phyloP scores from a whole-genome alignment of 495 filamentous ascomycete species.

The Schizothecium vesticola region DNA sequence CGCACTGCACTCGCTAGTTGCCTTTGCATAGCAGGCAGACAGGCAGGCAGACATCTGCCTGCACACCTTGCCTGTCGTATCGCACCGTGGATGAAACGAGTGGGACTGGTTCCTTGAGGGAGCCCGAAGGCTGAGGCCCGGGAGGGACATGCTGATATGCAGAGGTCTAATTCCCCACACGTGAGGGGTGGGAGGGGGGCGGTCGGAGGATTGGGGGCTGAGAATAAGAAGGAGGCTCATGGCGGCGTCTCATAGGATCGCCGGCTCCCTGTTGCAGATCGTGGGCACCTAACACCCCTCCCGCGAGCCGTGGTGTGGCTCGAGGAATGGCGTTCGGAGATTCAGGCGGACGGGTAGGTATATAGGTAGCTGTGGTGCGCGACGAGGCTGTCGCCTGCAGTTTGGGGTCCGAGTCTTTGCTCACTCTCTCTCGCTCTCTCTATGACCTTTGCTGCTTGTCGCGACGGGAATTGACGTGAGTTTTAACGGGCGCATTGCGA shows the following conservation, averaged over 20 bases:
- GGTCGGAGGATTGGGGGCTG: neutral
- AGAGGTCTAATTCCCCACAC: neutral
- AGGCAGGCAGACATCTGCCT: neutral
- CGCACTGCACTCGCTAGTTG: too few species aligned
- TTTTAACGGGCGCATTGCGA: neutral
- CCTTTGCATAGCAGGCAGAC: too few species aligned
- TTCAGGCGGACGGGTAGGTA: neutral
- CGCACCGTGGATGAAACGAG: too few species aligned
- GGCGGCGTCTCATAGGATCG: neutral
- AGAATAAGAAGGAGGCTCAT: neutral
- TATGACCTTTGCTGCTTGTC: neutral
- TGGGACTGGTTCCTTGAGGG: too few species aligned
- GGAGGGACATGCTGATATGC: too few species aligned
- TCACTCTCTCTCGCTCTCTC: neutral
- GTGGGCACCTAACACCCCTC: neutral
- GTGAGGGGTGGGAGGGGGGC: neutral
- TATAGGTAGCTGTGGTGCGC: neutral
- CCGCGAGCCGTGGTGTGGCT: neutral
- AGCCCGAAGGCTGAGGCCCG: neutral
- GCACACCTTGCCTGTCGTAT: neutral
- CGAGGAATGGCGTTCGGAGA: neutral
- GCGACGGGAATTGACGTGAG: neutral
- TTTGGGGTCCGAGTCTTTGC: neutral
- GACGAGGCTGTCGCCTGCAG: conserved; percentile 4
- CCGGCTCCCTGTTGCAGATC: neutral